Conservation (phyloP, 2,329 filamentous ascomycete species). For the Phyllosticta citribraziliensis region DNA sequence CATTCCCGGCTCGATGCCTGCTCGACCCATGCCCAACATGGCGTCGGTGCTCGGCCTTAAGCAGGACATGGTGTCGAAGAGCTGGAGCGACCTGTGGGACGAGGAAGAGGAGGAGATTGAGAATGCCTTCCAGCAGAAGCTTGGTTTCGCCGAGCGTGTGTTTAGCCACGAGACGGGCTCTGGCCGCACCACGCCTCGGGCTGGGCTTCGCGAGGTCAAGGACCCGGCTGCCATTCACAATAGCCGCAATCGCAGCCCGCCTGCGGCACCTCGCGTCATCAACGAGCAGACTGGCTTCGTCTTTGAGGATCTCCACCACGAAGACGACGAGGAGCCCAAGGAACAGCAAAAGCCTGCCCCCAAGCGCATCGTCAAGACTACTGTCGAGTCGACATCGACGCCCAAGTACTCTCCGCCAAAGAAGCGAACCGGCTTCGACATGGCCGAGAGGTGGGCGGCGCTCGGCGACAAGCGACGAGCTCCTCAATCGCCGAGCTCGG, state of each 20-base stretch:
- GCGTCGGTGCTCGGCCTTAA: constrained; percentile 71
- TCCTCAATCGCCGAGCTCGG: constrained; percentile 37
- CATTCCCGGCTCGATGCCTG: constrained; percentile 68
- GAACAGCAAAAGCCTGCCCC: constrained; percentile 1
- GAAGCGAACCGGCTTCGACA: constrained; percentile 41
- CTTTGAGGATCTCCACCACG: constrained; percentile 65
- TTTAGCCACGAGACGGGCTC: constrained; percentile 29
- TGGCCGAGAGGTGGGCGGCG: constrained; percentile 77
- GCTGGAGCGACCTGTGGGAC: constrained; percentile 98
- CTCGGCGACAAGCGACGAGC: constrained; percentile 74
- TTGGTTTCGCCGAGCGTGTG: constrained; percentile 24
- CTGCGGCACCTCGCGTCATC: constrained; percentile 36
- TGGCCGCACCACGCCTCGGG: constrained; percentile 40
- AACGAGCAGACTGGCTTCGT: constrained; percentile 61
- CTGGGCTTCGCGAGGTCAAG: constrained; percentile 45
- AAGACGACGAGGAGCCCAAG: constrained; percentile 42
- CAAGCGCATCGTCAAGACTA: background rate
- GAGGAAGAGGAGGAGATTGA: constrained; percentile 80
- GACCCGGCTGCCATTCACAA: constrained; percentile 44
- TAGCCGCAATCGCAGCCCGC: constrained; percentile 28
- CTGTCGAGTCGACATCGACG: constrained; percentile 12
- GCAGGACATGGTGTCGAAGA: constrained; percentile 80
- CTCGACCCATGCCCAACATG: constrained; percentile 56
- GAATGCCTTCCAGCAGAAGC: constrained; percentile 33
- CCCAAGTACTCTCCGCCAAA: constrained; percentile 54